Evolutionary conservation across 441 rosid species (phyloP), one percentile per base, ranked within the genome.

Genomic region (Adansonia madagascariensis): DNA sequence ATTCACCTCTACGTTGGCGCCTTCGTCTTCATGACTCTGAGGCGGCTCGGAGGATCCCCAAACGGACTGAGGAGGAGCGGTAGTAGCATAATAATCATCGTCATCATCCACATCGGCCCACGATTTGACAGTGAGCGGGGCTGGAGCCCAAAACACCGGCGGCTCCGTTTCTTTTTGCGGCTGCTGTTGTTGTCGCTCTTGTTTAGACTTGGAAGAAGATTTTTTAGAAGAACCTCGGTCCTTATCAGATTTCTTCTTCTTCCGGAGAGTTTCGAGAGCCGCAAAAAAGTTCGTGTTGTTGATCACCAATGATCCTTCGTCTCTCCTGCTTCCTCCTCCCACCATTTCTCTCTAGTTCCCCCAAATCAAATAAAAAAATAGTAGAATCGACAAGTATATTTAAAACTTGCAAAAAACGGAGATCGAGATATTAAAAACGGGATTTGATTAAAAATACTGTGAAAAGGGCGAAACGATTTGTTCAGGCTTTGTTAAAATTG

Each of bases 91-190:
- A 67, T 92, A 92, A 78, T 94, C 98, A 0, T 92, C 98, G 0
- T 92, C 97, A 1, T 94, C 98, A 60, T 89, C 94, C 1, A 89
- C 87, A 83, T 93, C 97, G 8, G 92, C 98, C 98, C 98, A 94
- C 1, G 95, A 91, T 81, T 87, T 87, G 17, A 56, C 84, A 52
- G 80, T 91, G 77, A 92, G 82, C 0, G 94, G 93, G 2, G 91
- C 78, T 8, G 94, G 97, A 0, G 90, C 86, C 97, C 97, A 94
- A 63, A 89, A 91, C 7, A 94, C 91, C 80, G 78, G 87, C 10
- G 85, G 77, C 80, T 83, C 89, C 12, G 87, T 76, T 82, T 83
- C 88, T 55, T 87, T 79, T 20, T 78, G 62, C 77, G 77, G 74
- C 10, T 79, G 50, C 70, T 55, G 63, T 71, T 71, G 77, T 49